Base-by-base conservation (phyloP, 202 grass and related monocot species). In the Schoenoplectus tabernaemontani region DNA sequence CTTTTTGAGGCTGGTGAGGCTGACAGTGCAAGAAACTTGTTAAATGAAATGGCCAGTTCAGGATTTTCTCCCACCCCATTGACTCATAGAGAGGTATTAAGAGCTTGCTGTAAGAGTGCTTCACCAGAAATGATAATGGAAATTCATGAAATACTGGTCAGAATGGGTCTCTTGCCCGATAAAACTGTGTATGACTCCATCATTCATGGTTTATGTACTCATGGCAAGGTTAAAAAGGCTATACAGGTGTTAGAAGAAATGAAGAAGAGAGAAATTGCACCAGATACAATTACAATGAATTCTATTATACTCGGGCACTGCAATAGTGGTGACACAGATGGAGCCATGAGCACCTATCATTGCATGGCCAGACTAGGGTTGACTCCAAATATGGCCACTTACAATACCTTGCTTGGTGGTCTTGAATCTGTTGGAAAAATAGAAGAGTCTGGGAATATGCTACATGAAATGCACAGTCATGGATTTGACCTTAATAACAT, bases 381-480 rank as follows among this genome's bases (percentile, higher is more conserved):
- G 33, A 68, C 63, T 4, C 94, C 91, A 17, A 97, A 90, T 84
- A 63, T 87, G 64, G 87, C 86, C 41, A 97, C 91, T 65, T 87
- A 88, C 76, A 97, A 97, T 83, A 97, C 91, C 9, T 83, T 97
- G 68, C 78, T 97, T 17, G 94, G 91, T 67, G 89, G 94, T 53
- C 85, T 97, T 64, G 88, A 87, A 83, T 91, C 80, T 0, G 19
- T 72, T 78, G 89, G 89, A 87, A 92, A 77, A 84, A 93, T 97
- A 46, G 84, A 82, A 81, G 91, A 90, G 62, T 72, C 74, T 20
- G 62, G 87, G 26, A 92, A 76, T 22, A 77, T 93, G 79, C 83
- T 97, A 59, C 42, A 20, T 80, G 89, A 97, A 83, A 92, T 97
- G 84, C 69, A 88, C 83, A 92, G 79, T 74, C 80, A 62, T 32